Base-by-base conservation (phyloP, 2,329 filamentous ascomycete species). In the Penicillium sp. region DNA sequence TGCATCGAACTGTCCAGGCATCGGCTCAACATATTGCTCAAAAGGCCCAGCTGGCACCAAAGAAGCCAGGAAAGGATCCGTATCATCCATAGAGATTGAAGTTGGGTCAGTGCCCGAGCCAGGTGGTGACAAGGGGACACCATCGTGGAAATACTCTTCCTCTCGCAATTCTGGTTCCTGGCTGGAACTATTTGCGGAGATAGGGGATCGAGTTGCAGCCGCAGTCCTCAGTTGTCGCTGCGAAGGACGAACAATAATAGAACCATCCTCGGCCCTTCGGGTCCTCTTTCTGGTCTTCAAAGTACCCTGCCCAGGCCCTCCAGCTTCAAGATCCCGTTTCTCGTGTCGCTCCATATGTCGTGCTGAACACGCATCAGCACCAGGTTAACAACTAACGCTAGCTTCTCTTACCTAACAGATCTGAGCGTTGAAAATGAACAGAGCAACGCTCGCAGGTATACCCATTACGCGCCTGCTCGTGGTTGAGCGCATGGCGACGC, bases 361-460 rank as follows among this genome's bases (percentile, higher is more conserved):
- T 41, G 82, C 84, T 86, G 57, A 2, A 31, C n/a, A 33, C n/a
- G 0, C 15, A 46, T 46, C 27, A 46, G 43, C n/a, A 21, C 1
- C 6, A 8, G 6, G 1, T 19, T 15, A 29, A 19, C 25, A 6
- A 46, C 6, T 6, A 7, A 15, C 13, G 0, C 5, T 0, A 29
- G 1, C 10, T 7, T 15, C 29, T 56, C 78, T 72, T 74, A 83
- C 84, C 81, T 56, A 86, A 71, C 42, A 87, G 72, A 69, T 87
- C 85, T 27, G 80, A 82, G 45, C 85, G 78, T 65, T 84, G 84
- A 70, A 87, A 87, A 66, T 86, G 83, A 29, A 84, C 83, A 56
- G 80, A 79, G 61, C 86, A 88, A 64, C 85, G 75, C 50, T 80
- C 71, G 65, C 85, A 88, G 4, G 83, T 85, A 59, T 68, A 68